Conservation (phyloP, 78 protist species). For the Bodo saltans region DNA sequence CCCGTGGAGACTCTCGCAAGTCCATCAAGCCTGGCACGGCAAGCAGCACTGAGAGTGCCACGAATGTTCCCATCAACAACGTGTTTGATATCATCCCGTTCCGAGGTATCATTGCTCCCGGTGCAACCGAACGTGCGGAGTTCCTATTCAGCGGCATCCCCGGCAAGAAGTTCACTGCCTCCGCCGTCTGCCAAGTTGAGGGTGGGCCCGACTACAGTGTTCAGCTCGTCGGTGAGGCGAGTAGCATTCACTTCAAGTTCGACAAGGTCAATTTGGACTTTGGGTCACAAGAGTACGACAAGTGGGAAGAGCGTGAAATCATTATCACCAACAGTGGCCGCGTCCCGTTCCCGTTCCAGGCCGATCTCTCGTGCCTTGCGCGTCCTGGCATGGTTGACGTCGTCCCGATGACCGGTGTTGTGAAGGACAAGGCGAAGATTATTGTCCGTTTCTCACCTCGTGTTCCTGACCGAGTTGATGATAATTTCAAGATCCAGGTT, state of each 20-base stretch:
- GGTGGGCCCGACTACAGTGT: constrained; percentile 67
- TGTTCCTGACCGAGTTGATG: constrained; percentile 27
- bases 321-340: constrained; percentile 42
- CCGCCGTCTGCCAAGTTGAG: constrained; percentile 52
- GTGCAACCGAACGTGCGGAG: constrained; percentile 34
- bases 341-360: constrained; percentile 36
- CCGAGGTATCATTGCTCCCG: constrained; percentile 45
- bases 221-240: constrained; percentile 47
- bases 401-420: background rate
- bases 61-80: background rate
- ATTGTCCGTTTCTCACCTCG: constrained; percentile 28
- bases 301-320: constrained; percentile 22
- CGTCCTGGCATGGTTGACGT: background rate
- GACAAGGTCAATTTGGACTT: constrained; percentile 37
- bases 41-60: background rate
- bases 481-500: constrained; percentile 34
- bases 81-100: constrained; percentile 61
- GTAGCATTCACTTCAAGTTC: constrained; percentile 39
- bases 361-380: background rate
- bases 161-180: constrained; percentile 13
- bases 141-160: constrained; percentile 38
- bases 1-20: too few relatives aligned
- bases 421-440: constrained; percentile 28
- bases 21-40: background rate
- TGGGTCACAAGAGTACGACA: constrained; percentile 23